Base-by-base conservation (phyloP, 2,329 filamentous ascomycete species). In the Laburnicola sp. region DNA sequence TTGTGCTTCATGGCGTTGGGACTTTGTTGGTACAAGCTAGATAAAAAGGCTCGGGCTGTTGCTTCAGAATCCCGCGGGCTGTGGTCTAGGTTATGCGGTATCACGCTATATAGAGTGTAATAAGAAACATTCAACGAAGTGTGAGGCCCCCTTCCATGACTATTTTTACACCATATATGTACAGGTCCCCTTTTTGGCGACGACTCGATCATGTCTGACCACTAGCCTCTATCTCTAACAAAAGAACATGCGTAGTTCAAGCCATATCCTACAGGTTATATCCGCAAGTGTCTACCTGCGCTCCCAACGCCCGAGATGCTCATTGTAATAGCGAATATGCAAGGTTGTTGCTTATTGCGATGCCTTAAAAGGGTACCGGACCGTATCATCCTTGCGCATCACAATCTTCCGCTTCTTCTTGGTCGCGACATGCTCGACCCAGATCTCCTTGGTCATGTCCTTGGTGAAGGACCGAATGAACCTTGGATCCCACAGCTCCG, bases 401-500 rank as follows among this genome's bases (percentile, higher is more conserved):
- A 87, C 95, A 60, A 97, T 84, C 79, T 91, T 91, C 70, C 86
- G 87, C 82, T 87, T 89, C 83, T 91, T 95, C 82, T 96, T 97
- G 52, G 83, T 96, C 11, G 81, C 77, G 37, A 83, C 78, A 76
- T 99, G 91, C 80, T 97, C 94, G 37, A 93, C 93, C 84, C 93
- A 96, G 30, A 86, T 80, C 79, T 97, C 89, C 64, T 87, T 85
- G 49, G 86, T 86, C 68, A 88, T 77, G 62, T 86, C 77, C 64
- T 84, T 85, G 79, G 88, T 88, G 77, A 91, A 99, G 63, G 82
- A 83, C 64, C 89, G 84, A 59, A 97, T 91, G 76, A 88, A 99
- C 48, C 89, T 80, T 31, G 94, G 94, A 76, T 99, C 94, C 94
- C 94, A 99, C 21, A 99, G 82, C 75, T 99, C 94, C 58, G 88